Conservation (phyloP, 2,329 filamentous ascomycete genomes). For the Clonostachys sp. region DNA sequence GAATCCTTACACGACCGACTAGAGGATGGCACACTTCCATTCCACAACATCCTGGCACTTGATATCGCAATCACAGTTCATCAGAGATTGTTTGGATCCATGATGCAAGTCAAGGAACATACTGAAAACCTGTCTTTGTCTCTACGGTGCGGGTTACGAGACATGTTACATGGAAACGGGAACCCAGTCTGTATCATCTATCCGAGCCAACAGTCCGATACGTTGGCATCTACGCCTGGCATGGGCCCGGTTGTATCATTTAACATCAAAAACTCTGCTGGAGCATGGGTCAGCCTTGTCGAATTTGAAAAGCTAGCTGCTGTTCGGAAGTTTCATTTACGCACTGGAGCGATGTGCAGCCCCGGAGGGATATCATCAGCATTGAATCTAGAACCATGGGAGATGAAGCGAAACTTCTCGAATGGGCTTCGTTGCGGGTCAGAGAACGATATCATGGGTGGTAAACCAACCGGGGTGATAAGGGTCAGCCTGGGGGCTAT, state of each 20-base stretch:
- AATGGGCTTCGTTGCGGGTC: slow-evolving; percentile 80
- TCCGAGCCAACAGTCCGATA: slow-evolving; percentile 13
- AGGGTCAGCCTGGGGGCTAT: slow-evolving; percentile 85
- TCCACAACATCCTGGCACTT: slow-evolving; percentile 85
- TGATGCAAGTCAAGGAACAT: slow-evolving; percentile 67
- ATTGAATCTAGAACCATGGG: slow-evolving; percentile 71
- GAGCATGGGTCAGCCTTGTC: slow-evolving; percentile 72
- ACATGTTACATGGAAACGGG: slow-evolving; percentile 67
- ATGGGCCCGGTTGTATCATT: slow-evolving; percentile 75
- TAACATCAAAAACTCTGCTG: slow-evolving; percentile 67
- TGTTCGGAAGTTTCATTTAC: slow-evolving; percentile 74
- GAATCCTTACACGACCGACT: slow-evolving; percentile 71
- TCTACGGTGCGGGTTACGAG: slow-evolving; percentile 52
- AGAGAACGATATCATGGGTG: slow-evolving; percentile 75
- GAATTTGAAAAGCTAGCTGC: slow-evolving; percentile 85
- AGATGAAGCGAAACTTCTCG: slow-evolving; percentile 81
- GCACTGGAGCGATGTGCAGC: slow-evolving; percentile 88
- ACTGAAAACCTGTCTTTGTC: slow-evolving; percentile 58
- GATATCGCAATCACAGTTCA: slow-evolving; percentile 71
- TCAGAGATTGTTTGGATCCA: slow-evolving; percentile 62
- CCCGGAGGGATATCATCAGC: slow-evolving; percentile 77
- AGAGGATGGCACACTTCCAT: slow-evolving; percentile 87
- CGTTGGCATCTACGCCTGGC: slow-evolving; percentile 5
- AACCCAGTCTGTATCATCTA: slow-evolving; percentile 64
- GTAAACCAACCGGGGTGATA: slow-evolving; percentile 84